These are phyloP conservation scores for Deinandra increscens DNA, from an alignment of 129 eudicot species.

Conservation along the genomic window DNA sequence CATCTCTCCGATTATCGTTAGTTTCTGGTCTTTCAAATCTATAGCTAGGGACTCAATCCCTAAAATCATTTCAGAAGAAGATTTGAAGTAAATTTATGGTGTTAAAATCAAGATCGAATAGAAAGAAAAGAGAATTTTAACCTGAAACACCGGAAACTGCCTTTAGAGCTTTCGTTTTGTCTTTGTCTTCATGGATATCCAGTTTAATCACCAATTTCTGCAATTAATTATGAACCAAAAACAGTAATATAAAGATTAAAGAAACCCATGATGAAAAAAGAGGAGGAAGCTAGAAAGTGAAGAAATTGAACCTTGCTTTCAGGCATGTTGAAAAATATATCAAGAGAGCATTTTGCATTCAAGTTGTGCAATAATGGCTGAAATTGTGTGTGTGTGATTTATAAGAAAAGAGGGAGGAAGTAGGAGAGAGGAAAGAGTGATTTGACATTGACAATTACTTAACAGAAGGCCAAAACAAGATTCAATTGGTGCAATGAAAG, in stretches of 20 bases:
- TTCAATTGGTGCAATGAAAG: background rate
- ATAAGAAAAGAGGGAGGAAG: background rate
- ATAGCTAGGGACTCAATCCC: constrained; percentile 22
- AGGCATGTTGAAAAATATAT: background rate
- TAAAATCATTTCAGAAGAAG: background rate
- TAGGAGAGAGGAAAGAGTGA: background rate
- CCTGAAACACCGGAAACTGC: constrained; percentile 6
- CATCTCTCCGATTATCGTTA: constrained; percentile 38
- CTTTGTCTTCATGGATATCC: background rate
- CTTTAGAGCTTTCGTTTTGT: background rate
- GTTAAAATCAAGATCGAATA: background rate
- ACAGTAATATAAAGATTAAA: too few relatives aligned
- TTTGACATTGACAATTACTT: background rate
- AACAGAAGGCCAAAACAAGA: background rate
- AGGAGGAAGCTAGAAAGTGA: background rate
- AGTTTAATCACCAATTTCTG: background rate
- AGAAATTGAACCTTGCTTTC: constrained; percentile 5
- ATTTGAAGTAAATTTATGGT: background rate
- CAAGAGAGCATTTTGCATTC: background rate
- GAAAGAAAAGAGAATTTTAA: background rate
- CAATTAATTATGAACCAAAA: background rate
- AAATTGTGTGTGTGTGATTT: constrained; percentile 1
- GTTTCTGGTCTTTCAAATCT: constrained; percentile 35
- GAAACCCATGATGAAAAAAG: too few relatives aligned
- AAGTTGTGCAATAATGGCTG: background rate